These are phyloP conservation scores for Phytophthora capsici DNA, from an alignment of 352 stramenopile genomes.

Conservation along the genomic window DNA sequence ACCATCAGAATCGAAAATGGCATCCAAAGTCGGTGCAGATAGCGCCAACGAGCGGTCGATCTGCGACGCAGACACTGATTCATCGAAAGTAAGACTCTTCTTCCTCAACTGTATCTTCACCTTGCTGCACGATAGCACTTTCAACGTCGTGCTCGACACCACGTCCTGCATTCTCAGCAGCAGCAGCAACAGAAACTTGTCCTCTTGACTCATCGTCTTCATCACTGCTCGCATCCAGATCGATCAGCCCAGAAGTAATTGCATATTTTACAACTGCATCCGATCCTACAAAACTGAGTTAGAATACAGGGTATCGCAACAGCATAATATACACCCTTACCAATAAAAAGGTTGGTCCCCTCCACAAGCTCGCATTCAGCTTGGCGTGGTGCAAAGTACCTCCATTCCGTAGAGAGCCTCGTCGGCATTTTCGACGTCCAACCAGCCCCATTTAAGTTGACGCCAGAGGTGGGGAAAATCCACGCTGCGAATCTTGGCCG, in stretches of 20 bases:
- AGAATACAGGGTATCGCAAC: too few relatives aligned
- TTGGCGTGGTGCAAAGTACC: neutral
- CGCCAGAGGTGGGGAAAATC: slow-evolving; percentile 11
- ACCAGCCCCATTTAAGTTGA: neutral
- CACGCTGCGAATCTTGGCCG: neutral
- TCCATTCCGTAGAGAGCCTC: neutral
- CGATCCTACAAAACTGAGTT: neutral
- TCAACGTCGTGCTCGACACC: too few relatives aligned
- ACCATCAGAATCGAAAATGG: neutral
- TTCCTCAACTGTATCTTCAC: too few relatives aligned
- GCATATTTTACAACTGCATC: neutral
- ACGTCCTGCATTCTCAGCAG: too few relatives aligned
- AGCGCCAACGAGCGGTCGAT: slow-evolving; percentile 9
- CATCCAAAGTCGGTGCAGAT: too few relatives aligned
- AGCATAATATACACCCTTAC: too few relatives aligned
- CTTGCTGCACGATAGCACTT: too few relatives aligned
- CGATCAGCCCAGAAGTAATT: neutral
- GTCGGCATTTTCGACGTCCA: slow-evolving; percentile 3
- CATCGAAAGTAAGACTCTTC: too few relatives aligned
- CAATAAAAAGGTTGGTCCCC: slow-evolving; percentile 1
- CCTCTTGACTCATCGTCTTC: too few relatives aligned
- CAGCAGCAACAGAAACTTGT: too few relatives aligned
- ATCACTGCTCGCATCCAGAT: neutral
- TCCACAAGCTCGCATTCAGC: neutral
- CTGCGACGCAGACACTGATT: slow-evolving; percentile 3